phyloP scores from a whole-genome alignment of 805 yeast species.

The Kodamaea sagamina region DNA sequence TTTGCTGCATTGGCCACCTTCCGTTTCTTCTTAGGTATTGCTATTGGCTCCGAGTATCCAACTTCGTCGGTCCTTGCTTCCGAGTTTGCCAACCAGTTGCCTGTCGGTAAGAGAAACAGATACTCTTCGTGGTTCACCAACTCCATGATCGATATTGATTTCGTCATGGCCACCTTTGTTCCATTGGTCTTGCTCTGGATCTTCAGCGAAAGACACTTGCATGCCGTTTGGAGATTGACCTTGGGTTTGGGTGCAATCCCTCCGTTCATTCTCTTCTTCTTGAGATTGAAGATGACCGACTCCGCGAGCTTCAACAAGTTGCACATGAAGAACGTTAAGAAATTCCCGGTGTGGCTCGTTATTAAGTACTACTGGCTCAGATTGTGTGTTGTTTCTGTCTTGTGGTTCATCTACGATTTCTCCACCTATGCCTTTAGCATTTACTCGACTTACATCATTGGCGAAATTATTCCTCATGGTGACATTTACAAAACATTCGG shows the following conservation, averaged over 20 bases:
- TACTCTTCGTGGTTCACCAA: constrained; percentile 90
- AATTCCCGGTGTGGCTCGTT: constrained; percentile 66
- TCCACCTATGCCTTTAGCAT: constrained; percentile 85
- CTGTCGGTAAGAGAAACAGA: constrained; percentile 81
- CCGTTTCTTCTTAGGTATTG: constrained; percentile 86
- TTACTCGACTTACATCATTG: constrained; percentile 73
- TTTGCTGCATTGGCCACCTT: constrained; percentile 83
- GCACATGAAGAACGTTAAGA: constrained; percentile 60
- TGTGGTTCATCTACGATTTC: constrained; percentile 93
- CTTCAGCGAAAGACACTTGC: constrained; percentile 66
- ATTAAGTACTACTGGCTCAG: constrained; percentile 86
- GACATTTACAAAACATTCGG: constrained; percentile 77
- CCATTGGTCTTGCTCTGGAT: constrained; percentile 87
- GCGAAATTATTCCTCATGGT: constrained; percentile 55
- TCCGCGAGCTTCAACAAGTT: constrained; percentile 69
- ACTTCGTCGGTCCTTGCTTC: constrained; percentile 92
- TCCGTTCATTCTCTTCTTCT: constrained; percentile 72
- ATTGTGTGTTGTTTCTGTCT: constrained; percentile 62
- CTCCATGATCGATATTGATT: constrained; percentile 83
- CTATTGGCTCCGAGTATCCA: constrained; percentile 95
- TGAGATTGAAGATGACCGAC: constrained; percentile 77
- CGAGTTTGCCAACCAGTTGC: constrained; percentile 78
- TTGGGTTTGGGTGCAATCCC: constrained; percentile 89
- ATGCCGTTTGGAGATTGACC: constrained; percentile 89
- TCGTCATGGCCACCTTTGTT: constrained; percentile 79